Base-by-base conservation (phyloP, 768 basidiomycete genomes). In the Boletellus ananiceps region DNA sequence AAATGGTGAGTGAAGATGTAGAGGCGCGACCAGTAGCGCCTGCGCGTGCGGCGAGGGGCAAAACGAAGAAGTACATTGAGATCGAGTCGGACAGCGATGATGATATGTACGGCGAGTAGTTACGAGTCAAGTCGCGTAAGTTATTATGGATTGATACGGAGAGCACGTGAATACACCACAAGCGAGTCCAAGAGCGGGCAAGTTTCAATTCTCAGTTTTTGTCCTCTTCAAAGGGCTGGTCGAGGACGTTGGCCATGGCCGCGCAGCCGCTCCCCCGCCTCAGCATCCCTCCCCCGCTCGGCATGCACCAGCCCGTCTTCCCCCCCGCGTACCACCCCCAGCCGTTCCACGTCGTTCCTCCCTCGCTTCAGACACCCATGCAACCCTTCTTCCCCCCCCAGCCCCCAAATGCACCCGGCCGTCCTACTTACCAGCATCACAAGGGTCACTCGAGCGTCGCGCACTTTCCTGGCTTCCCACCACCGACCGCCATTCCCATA, bases 361-460 rank as follows among this genome's bases (percentile, higher is more conserved):
- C 69, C 48, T 56, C 78, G 41, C 68, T 87, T 44, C 86, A 85
- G 62, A 87, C 85, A 4, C 87, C 86, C 39, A 81, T 88, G 73
- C 87, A 88, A 61, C 64, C 79, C 19, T 85, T 82, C 68, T 86
- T 86, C 52, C 69, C 72, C 31, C 71, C 69, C 1, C 75, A 71
- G 32, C 76, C 74, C 5, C 77, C 78, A 21, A 70, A 67, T 23
- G 73, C 74, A 1, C 82, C 82, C 1, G 71, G 65, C 40, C 78
- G 80, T 35, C 82, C 82, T 0, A 60, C 69, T 3, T 70, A 68
- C 55, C 60, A 64, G 50, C 83, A 85, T 50, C 78, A 82, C 52
- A 74, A 73, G 37, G 75, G 74, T 25, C 70, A 68, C 40, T 73
- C 83, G 16, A 88, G 84, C 63, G 70, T 88, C 7, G 78, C 79